These are phyloP conservation scores for Vigna reflexopilosa DNA, from an alignment of 306 rosid genomes.

Conservation along the genomic window DNA sequence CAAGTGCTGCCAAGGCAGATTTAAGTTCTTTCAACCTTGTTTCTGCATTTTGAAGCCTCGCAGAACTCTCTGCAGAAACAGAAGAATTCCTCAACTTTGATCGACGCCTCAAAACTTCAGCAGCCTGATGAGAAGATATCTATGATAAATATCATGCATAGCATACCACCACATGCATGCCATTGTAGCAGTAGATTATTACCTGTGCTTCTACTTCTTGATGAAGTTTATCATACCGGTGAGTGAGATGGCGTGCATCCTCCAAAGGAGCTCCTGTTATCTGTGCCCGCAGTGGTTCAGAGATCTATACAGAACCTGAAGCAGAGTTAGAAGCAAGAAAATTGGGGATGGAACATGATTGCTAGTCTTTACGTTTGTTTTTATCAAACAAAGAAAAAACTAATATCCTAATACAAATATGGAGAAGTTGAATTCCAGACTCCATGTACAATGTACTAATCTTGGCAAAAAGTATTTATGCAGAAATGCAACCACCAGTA, in stretches of 20 bases:
- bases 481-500: constrained; percentile 9
- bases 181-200: constrained; percentile 41
- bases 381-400: constrained; percentile 5
- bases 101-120: constrained; percentile 89
- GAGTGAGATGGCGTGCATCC: constrained; percentile 94
- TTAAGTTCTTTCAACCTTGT: constrained; percentile 79
- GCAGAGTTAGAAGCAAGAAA: constrained; percentile 57
- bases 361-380: constrained; percentile 6
- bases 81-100: constrained; percentile 80
- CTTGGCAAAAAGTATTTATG: constrained; percentile 14
- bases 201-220: constrained; percentile 94
- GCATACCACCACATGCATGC: constrained; percentile 46
- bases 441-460: constrained; percentile 3
- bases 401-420: constrained; percentile 13
- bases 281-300: constrained; percentile 85
- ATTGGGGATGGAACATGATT: neutral
- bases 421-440: constrained; percentile 1
- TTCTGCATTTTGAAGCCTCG: constrained; percentile 87
- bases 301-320: constrained; percentile 74
- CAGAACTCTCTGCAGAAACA: constrained; percentile 72
- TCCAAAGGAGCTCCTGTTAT: constrained; percentile 94
- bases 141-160: constrained; percentile 47
- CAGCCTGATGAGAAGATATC: constrained; percentile 71
- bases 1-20: constrained; percentile 82
- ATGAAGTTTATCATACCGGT: constrained; percentile 80